Evolutionary conservation across 371 early-diverging fungal species (phyloP).

Genomic region (Mucor lusitanicus): DNA sequence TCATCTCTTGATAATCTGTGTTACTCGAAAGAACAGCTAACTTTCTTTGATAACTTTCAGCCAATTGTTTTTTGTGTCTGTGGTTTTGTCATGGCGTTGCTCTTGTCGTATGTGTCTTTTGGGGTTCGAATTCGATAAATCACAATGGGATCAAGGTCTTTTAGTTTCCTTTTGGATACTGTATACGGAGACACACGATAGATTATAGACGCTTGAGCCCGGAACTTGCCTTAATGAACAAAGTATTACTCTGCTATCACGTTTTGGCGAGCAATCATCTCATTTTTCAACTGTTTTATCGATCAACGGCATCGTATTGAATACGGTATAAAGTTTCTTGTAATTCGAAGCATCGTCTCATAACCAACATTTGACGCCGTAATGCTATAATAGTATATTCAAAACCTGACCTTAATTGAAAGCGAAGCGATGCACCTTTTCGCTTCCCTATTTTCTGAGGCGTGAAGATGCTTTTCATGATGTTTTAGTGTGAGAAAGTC

Average conservation of each 20-base stretch:
- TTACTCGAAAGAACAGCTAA: constrained; percentile 5
- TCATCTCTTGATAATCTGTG: not conserved
- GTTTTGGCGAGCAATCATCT: not conserved
- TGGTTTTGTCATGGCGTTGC: not conserved
- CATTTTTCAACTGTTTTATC: not conserved
- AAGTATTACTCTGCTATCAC: not conserved
- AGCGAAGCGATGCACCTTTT: no score
- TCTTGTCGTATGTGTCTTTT: not conserved
- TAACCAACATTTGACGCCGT: not conserved
- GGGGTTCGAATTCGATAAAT: not conserved
- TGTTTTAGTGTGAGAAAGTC: not conserved
- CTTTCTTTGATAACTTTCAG: not conserved
- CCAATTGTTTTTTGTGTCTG: not conserved
- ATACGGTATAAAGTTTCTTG: not conserved
- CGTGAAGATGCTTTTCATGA: not conserved
- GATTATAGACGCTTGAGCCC: not conserved
- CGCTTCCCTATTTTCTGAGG: not conserved
- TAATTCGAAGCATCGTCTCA: not conserved
- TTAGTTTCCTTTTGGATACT: not conserved
- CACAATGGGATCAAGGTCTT: not conserved
- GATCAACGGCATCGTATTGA: not conserved
- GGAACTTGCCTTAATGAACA: not conserved
- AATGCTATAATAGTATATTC: not conserved
- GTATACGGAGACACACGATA: not conserved
- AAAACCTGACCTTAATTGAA: not conserved